phyloP scores from a whole-genome alignment of 768 basidiomycete species.

The Serendipita indica region DNA sequence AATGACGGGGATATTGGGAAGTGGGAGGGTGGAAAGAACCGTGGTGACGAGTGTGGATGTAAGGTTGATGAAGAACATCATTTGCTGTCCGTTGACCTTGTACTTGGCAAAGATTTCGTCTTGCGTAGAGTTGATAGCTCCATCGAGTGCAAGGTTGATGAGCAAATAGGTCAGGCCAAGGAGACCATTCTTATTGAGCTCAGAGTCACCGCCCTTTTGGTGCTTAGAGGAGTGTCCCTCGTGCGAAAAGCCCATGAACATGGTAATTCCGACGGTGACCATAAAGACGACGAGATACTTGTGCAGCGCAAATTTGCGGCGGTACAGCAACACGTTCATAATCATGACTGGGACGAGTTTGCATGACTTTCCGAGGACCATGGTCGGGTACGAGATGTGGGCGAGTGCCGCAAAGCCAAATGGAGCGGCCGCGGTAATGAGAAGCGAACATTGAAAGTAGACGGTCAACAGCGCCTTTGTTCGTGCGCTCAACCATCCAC shows the following conservation, averaged over 20 bases:
- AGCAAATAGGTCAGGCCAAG: slow-evolving; percentile 65
- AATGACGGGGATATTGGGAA: slow-evolving; percentile 70
- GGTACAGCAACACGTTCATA: slow-evolving; percentile 93
- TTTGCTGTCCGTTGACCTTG: slow-evolving; percentile 75
- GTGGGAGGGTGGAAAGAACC: slow-evolving; percentile 53
- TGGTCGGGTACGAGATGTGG: slow-evolving; percentile 95
- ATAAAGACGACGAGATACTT: slow-evolving; percentile 92
- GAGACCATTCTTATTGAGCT: slow-evolving; percentile 32
- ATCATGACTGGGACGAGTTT: slow-evolving; percentile 98
- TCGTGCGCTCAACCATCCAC: slow-evolving; percentile 24
- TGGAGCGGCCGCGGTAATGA: slow-evolving; percentile 83
- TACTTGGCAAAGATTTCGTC: slow-evolving; percentile 84
- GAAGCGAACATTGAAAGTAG: slow-evolving; percentile 72
- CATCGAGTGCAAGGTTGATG: slow-evolving; percentile 82
- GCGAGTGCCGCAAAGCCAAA: slow-evolving; percentile 92
- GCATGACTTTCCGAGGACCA: slow-evolving; percentile 98
- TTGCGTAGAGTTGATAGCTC: slow-evolving; percentile 88
- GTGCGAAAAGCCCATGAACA: slow-evolving; percentile 83
- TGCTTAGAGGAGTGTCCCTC: slow-evolving; percentile 28
- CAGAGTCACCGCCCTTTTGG: slow-evolving; percentile 21
- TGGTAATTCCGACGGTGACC: slow-evolving; percentile 80
- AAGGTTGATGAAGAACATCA: slow-evolving; percentile 98
- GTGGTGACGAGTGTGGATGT: slow-evolving; percentile 65
- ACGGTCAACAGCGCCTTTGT: slow-evolving; percentile 41
- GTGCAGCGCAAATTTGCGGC: slow-evolving; percentile 79